These are phyloP conservation scores for Lentinula sp. DNA, from an alignment of 768 basidiomycete genomes.

Conservation along the genomic window DNA sequence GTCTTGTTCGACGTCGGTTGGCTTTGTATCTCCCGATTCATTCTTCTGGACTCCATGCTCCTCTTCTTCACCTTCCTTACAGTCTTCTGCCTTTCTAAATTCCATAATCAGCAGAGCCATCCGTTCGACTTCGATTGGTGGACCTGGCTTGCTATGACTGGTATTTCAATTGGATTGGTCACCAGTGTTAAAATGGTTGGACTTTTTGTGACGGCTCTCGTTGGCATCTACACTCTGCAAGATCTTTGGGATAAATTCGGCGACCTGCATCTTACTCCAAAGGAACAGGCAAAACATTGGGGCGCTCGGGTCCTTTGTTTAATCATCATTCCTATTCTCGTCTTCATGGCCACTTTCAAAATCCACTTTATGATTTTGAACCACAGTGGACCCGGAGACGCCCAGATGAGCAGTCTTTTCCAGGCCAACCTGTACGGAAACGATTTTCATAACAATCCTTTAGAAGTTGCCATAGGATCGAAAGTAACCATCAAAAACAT, in stretches of 20 bases:
- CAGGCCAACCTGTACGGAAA: slow-evolving; percentile 95
- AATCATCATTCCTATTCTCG: slow-evolving; percentile 84
- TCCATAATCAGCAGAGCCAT: slow-evolving; percentile 96
- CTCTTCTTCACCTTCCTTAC: slow-evolving; percentile 98
- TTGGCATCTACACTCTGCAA: slow-evolving; percentile 94
- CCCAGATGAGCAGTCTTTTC: slow-evolving; percentile 98
- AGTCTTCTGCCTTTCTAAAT: slow-evolving; percentile 90
- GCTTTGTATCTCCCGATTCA: slow-evolving; percentile 95
- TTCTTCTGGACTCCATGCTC: slow-evolving; percentile 97
- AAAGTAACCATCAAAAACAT: slow-evolving; percentile 93
- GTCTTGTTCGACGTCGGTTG: slow-evolving; percentile 92
- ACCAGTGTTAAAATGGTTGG: slow-evolving; percentile 97
- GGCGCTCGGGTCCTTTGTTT: slow-evolving; percentile 77
- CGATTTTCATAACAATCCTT: slow-evolving; percentile 84
- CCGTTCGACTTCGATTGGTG: slow-evolving; percentile 97
- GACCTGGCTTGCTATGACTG: slow-evolving; percentile 90
- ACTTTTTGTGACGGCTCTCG: slow-evolving; percentile 89
- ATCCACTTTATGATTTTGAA: slow-evolving; percentile 93
- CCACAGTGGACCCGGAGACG: slow-evolving; percentile 93
- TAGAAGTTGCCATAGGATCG: slow-evolving; percentile 87
- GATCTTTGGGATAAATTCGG: slow-evolving; percentile 99
- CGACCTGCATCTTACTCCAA: slow-evolving; percentile 85
- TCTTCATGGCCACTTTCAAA: slow-evolving; percentile 95
- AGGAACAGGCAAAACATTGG: slow-evolving; percentile 89
- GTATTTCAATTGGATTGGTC: slow-evolving; percentile 93